Base-by-base conservation (phyloP, 2,329 filamentous ascomycete genomes). In the Trichoderma atrobrunneum region DNA sequence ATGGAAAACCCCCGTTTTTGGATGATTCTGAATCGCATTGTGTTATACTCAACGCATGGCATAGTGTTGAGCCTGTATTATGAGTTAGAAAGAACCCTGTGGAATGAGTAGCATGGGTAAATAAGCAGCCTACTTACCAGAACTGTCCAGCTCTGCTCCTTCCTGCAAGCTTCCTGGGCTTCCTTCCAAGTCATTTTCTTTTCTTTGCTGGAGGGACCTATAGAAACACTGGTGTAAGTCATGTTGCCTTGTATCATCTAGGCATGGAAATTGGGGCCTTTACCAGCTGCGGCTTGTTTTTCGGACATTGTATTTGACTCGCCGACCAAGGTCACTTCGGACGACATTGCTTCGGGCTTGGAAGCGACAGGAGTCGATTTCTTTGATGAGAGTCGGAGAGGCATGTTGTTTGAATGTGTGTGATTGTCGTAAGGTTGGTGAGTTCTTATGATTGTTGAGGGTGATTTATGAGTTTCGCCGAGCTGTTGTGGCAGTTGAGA, bases 151-250 rank as follows among this genome's bases (percentile, higher is more conserved):
- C 30, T 64, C 11, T 28, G 24, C 14, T 70, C n/a, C 5, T 68
- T 39, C 12, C 59, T 24, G 8, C 39, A 43, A 7, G 6, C 7
- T 11, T 51, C 36, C n/a, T 56, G 43, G 11, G 71, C 71, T 39
- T 72, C 67, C 30, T 60, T 71, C 71, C 71, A 72, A 5, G 59
- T 60, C 71, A 72, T 70, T 18, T 61, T 72, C 14, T 26, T 7
- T n/a, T 30, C n/a, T 26, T 69, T 68, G 4, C 14, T 69, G 11
- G 36, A 54, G 14, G 70, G 36, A 11, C 21, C 70, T 63, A 16
- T 54, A 16, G 7, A 14, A 16, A 21, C 3, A 11, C 7, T 2
- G 5, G 61, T 67, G 12, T 67, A 21, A 67, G 64, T 39, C 12
- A 1, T 21, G 8, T 26, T 39, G 51, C 18, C 11, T 24, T 14